Evolutionary conservation across 176 grass and related monocot species (phyloP), one percentile per base, ranked within the genome.

Genomic region (Melocanna baccifera): DNA sequence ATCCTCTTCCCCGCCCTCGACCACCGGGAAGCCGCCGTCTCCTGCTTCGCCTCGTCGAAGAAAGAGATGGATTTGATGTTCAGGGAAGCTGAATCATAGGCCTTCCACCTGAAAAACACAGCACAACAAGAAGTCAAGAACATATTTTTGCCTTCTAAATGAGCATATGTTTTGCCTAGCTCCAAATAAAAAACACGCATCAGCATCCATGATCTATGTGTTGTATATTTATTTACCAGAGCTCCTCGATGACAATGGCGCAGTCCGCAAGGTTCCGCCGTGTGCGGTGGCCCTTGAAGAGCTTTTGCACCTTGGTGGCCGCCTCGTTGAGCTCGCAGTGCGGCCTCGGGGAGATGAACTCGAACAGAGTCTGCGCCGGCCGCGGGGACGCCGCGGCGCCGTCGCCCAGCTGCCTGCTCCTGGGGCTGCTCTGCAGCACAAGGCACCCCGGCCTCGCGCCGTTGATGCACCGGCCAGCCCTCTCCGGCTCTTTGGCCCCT

Each of bases 221-320:
- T 15, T 15, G 28, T 59, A 42, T 42, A 42, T 42, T 42, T 57
- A 40, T 23, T 14, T 64, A 94, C 97, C 97, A 99, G 64, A 99
- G 82, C 82, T 99, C 97, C 85, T 99, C 93, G 20, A 96, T 19
- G 40, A 99, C 86, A 83, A 99, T 94, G 47, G 93, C 91, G 76
- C 97, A 91, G 88, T 99, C 93, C 47, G 97, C 97, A n/a, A 99
- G 84, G 74, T n/a, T 96, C 74, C 97, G 77, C 37, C 97, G 85
- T 1, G 93, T 96, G 26, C 97, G 82, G 79, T 94, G 91, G 50
- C 97, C 92, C 91, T 99, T 99, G 85, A 86, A 99, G n/a, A 84
- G 36, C 83, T 99, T 99, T 72, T 99, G 97, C 28, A 99, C 30
- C 74, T 16, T 89, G 50, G 93, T 99, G 0, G 97, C 97, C 0